These are phyloP conservation scores for Paramecium primaurelia DNA, from an alignment of 73 alveolate species.

Conservation along the genomic window DNA sequence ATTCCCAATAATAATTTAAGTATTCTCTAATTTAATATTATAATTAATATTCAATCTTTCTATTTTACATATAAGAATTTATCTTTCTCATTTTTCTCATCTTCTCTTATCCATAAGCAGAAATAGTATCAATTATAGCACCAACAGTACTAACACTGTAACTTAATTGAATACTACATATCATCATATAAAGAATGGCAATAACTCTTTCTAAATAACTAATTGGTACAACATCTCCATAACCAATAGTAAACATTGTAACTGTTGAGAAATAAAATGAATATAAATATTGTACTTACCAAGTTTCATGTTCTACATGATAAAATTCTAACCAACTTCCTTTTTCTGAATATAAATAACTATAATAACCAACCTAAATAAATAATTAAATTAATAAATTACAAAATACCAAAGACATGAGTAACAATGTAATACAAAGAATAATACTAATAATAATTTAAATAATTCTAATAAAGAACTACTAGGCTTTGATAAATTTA, in stretches of 20 bases:
- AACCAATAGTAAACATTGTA: conserved; percentile 60
- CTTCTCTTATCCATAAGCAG: conserved; percentile 46
- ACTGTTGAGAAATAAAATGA: conserved; percentile 50
- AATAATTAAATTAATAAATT: background rate
- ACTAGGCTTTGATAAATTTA: conserved; percentile 10
- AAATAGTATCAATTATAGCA: conserved; percentile 39
- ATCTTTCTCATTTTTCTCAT: conserved; percentile 38
- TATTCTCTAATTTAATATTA: conserved; percentile 30
- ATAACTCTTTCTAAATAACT: conserved; percentile 34
- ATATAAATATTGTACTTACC: conserved; percentile 29
- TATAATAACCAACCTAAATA: background rate
- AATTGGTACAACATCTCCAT: conserved; percentile 57
- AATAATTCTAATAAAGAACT: conserved; percentile 27
- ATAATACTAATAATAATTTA: background rate
- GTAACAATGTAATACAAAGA: background rate
- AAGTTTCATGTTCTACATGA: background rate
- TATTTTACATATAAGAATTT: conserved; percentile 43
- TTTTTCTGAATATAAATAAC: background rate
- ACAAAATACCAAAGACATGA: conserved; percentile 36
- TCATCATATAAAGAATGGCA: conserved; percentile 35
- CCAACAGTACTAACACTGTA: conserved; percentile 57
- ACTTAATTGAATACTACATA: conserved; percentile 42
- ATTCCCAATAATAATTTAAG: conserved; percentile 27
- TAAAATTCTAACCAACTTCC: conserved; percentile 2
- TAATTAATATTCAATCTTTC: conserved; percentile 24